A percentile compares a stretch with the other conserved stretches of the same genome.
Evolutionary conservation across 1,139 yeast species (phyloP).

Genomic region (Arxiozyma telluris): DNA sequence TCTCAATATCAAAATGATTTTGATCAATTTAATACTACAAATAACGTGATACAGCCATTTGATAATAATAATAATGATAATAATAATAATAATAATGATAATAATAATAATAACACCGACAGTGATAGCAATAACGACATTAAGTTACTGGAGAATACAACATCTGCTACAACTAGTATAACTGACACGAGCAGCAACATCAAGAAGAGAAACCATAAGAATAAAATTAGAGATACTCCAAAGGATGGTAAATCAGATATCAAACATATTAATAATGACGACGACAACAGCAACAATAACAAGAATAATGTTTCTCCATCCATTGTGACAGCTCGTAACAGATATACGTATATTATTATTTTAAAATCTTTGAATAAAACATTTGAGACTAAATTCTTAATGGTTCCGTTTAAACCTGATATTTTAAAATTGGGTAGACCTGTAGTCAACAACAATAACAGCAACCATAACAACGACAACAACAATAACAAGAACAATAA

Average conservation of each 20-base stretch:
- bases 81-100: background rate
- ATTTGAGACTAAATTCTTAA: constrained; percentile 67
- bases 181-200: background rate
- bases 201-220: background rate
- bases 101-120: background rate
- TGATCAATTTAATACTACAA: constrained; percentile 5
- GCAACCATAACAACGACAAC: constrained; percentile 27
- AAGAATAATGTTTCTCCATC: constrained; percentile 8
- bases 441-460: constrained; percentile 40
- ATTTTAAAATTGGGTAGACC: constrained; percentile 85
- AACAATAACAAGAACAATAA: constrained; percentile 3
- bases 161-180: background rate
- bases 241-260: background rate
- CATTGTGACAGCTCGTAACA: constrained; percentile 23
- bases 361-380: constrained; percentile 72
- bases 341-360: constrained; percentile 44
- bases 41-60: background rate
- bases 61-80: background rate
- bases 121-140: background rate
- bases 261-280: background rate
- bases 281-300: background rate
- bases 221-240: background rate
- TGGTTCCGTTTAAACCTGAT: constrained; percentile 75
- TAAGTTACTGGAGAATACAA: background rate
- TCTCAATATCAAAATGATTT: constrained; percentile 14